Percentiles rank a stretch among this genome's conserved stretches.
Conservation (phyloP, 805 yeast genomes). For the Candida boidinii region DNA sequence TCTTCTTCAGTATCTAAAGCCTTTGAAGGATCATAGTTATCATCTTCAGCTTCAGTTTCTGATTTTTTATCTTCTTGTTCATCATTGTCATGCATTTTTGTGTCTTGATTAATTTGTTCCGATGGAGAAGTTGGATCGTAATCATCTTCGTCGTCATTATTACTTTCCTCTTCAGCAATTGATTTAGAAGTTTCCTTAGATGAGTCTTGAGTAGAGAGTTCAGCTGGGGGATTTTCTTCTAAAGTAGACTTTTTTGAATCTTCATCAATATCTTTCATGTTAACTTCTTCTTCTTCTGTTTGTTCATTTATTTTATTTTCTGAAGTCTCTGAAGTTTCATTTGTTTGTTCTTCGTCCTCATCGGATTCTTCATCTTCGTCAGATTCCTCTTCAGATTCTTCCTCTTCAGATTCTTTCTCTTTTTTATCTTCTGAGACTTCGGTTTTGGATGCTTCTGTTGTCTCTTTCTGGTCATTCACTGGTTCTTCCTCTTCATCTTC, state of each 20-base stretch:
- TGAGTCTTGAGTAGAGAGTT: no score
- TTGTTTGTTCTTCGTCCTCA: conserved; percentile 2
- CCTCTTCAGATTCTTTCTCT: conserved; percentile 3
- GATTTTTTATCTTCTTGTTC: conserved; percentile 2
- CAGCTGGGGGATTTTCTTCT: no score
- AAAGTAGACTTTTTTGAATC: no score
- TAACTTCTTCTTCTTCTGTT: no score
- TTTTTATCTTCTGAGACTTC: conserved; percentile 2
- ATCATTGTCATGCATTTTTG: neutral
- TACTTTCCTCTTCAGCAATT: neutral
- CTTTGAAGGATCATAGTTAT: conserved; percentile 7
- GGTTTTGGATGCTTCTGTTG: conserved; percentile 3
- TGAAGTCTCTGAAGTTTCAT: no score
- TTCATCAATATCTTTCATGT: no score
- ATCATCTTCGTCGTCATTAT: conserved; percentile 1
- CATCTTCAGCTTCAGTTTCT: conserved; percentile 7
- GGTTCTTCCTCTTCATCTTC: conserved; percentile 2
- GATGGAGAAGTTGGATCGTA: no score
- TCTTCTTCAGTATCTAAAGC: neutral
- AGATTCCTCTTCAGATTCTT: neutral
- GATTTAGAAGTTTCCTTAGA: no score
- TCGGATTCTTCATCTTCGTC: conserved; percentile 1
- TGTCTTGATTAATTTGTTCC: no score
- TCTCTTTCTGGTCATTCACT: conserved; percentile 9
- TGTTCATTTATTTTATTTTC: no score